A percentile compares a stretch with the other conserved stretches of the same genome.
These are phyloP conservation scores for Geum urbanum DNA, from an alignment of 306 rosid species.

Conservation along the genomic window DNA sequence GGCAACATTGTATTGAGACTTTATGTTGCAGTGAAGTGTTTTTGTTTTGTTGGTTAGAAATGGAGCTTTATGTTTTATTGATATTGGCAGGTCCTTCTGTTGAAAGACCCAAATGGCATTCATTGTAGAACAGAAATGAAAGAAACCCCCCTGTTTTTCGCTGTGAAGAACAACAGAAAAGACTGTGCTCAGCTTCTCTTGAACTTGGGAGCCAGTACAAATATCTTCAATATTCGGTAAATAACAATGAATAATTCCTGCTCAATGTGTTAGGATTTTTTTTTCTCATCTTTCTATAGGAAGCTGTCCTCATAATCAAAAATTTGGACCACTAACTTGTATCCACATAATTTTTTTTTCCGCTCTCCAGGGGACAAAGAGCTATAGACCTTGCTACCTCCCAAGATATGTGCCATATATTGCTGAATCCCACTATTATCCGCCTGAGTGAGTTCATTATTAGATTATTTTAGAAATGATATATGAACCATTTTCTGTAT, in stretches of 20 bases:
- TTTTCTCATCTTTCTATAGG: neutral
- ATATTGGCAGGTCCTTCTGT: slow-evolving; percentile 31
- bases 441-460: slow-evolving; percentile 30
- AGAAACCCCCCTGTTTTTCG: slow-evolving; percentile 49
- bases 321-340: slow-evolving; percentile 5
- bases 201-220: slow-evolving; percentile 39
- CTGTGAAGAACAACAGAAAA: slow-evolving; percentile 37
- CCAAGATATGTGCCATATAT: slow-evolving; percentile 39
- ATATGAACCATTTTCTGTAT: neutral
- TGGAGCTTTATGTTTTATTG: no score
- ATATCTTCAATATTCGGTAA: slow-evolving; percentile 42
- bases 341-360: neutral
- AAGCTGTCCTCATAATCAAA: neutral
- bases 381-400: slow-evolving; percentile 40
- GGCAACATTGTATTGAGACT: no score
- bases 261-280: neutral
- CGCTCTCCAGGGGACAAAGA: slow-evolving; percentile 37
- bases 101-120: slow-evolving; percentile 38
- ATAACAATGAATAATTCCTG: slow-evolving; percentile 1
- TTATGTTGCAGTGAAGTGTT: no score
- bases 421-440: slow-evolving; percentile 32
- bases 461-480: neutral
- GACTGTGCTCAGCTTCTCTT: slow-evolving; percentile 41
- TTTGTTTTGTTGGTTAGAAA: no score
- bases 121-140: slow-evolving; percentile 38